Base-by-base conservation (phyloP, 208 protist species). In the Kentomonas sorsogonicus region DNA sequence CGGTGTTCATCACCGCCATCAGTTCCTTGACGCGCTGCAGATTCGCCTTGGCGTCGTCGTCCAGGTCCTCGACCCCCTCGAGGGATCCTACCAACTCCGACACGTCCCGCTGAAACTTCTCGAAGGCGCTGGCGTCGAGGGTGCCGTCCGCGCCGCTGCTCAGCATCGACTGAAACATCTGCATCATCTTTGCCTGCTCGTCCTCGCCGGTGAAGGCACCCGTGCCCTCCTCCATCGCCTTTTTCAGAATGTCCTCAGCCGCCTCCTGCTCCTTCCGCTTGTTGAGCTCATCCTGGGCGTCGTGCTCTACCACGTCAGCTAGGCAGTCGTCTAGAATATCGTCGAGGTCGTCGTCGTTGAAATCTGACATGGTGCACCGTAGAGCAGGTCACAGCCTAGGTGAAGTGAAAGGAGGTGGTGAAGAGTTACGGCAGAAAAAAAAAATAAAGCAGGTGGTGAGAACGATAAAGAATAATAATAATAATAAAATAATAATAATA, bases 301-400 rank as follows among this genome's bases (percentile, higher is more conserved):
- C 81, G 60, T 93, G 69, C 43, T 89, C 72, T 30, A 89, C 74
- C 33, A 93, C 74, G 25, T 81, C 85, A 52, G 89, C 79, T 53
- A 93, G 74, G 34, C 78, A 81, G 53, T 90, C 82, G 57, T 91
- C 80, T 31, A 93, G 81, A 33, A 93, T 72, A 3, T 63, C 80
- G 61, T 93, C 86, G 20, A 93, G 65, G 46, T 93, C 86, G 51
- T 78, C 76, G 46, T 81, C 59, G 27, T 79, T 73, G 41, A 77
- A 54, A 25, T 79, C 73, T 1, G 71, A 56, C 77, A 85, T 85
- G 23, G n/a, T 36, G 25, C 0, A n/a, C n/a, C n/a, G n/a, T n/a
- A n/a, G n/a, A n/a, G n/a, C n/a, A n/a, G n/a, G n/a, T n/a, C n/a
- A n/a, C n/a, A n/a, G n/a, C n/a, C n/a, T n/a, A n/a, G n/a, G n/a